A percentile compares a stretch with the other conserved stretches of the same genome.
phyloP scores from a whole-genome alignment of 805 yeast species.

The Lipomyces spencermartinsiae region DNA sequence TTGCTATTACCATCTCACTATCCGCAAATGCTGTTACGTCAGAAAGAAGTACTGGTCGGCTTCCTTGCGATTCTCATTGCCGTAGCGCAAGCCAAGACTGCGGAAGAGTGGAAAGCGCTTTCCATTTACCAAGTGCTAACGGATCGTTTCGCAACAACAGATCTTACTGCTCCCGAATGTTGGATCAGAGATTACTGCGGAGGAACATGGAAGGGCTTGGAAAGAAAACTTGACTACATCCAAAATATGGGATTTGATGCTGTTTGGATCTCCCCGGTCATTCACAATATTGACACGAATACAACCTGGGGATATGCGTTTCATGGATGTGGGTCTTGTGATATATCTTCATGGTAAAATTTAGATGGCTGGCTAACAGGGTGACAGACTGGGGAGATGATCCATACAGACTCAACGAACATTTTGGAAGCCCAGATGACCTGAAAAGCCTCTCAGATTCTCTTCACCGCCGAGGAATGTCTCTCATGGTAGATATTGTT shows the following conservation, averaged over 20 bases:
- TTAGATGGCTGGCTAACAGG: background rate
- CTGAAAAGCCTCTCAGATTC: conserved; percentile 10
- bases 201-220: conserved; percentile 24
- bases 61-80: background rate
- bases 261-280: conserved; percentile 26
- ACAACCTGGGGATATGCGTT: conserved; percentile 12
- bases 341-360: background rate
- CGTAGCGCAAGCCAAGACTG: background rate
- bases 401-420: background rate
- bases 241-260: conserved; percentile 28
- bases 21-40: too few relatives aligned
- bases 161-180: conserved; percentile 5
- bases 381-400: conserved; percentile 3
- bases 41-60: background rate
- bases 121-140: conserved; percentile 22
- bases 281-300: conserved; percentile 16
- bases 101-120: conserved; percentile 6
- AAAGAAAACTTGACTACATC: conserved; percentile 16
- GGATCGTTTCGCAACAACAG: conserved; percentile 24
- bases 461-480: conserved; percentile 20
- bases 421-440: conserved; percentile 11
- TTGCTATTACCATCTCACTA: too few relatives aligned
- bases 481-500: conserved; percentile 20
- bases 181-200: conserved; percentile 16
- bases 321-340: conserved; percentile 21